These are phyloP conservation scores for Phytophthora parvispora DNA, from an alignment of 352 stramenopile species.

Conservation along the genomic window DNA sequence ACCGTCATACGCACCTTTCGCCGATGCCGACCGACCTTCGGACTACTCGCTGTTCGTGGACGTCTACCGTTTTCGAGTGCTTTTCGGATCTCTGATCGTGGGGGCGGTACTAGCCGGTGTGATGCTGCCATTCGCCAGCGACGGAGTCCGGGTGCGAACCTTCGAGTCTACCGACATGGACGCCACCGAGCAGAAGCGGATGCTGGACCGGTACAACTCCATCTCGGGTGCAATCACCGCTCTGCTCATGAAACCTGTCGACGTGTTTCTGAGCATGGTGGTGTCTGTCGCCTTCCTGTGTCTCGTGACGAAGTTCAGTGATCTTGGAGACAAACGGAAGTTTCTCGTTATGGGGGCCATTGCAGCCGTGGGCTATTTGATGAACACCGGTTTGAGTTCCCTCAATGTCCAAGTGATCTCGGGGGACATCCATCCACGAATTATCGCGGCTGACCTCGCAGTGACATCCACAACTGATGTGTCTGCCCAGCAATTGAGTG, in stretches of 20 bases:
- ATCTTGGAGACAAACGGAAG: slow-evolving; percentile 11
- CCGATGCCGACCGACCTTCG: not conserved
- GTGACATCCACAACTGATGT: not conserved
- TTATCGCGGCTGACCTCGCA: slow-evolving; percentile 7
- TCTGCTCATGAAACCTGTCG: slow-evolving; percentile 17
- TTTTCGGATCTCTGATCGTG: not conserved
- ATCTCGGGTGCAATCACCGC: slow-evolving; percentile 8
- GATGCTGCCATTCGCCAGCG: slow-evolving; percentile 9
- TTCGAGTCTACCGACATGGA: slow-evolving; percentile 15
- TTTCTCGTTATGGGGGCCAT: slow-evolving; percentile 3
- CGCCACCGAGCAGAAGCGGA: slow-evolving; percentile 4
- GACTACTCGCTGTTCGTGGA: slow-evolving; percentile 1
- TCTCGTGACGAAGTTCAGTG: slow-evolving; percentile 5
- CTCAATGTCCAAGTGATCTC: slow-evolving; percentile 21
- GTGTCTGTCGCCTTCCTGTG: slow-evolving; percentile 14
- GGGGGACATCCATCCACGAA: slow-evolving; percentile 6
- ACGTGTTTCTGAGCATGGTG: slow-evolving; percentile 21
- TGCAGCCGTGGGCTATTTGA: slow-evolving; percentile 15
- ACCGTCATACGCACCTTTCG: not conserved
- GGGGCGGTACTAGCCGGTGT: not conserved
- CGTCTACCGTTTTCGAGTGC: not conserved
- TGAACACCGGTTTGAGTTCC: slow-evolving; percentile 22
- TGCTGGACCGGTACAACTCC: slow-evolving; percentile 20
- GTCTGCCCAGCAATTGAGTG: not conserved
- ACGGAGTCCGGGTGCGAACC: slow-evolving; percentile 11